Evolutionary conservation across 305 asterid genomes (phyloP).

Genomic region (Coffea humblotiana): DNA sequence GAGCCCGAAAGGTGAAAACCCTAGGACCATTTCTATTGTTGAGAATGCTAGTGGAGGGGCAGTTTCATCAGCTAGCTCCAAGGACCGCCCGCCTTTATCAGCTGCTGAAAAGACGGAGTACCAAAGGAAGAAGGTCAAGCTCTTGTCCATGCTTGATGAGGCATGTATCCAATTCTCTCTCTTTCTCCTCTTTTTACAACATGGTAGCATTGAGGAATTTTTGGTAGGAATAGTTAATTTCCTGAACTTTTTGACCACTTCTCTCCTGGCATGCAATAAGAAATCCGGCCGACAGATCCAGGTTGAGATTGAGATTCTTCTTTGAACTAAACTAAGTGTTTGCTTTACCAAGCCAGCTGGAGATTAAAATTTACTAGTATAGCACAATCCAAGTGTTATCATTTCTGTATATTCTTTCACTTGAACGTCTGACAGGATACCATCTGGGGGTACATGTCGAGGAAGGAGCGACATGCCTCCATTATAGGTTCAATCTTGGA

Average conservation of each 20-base stretch:
- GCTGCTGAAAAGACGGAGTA: conserved; percentile 53
- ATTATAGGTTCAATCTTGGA: conserved; percentile 39
- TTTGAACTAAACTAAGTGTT: background rate
- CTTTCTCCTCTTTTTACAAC: background rate
- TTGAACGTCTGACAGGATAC: conserved; percentile 28
- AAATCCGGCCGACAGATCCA: background rate
- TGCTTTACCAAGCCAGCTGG: background rate
- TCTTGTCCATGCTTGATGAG: conserved; percentile 81
- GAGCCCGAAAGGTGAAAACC: conserved; percentile 45
- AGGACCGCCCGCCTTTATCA: conserved; percentile 43
- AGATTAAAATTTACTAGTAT: conserved; percentile 2
- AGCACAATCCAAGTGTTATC: conserved; percentile 6
- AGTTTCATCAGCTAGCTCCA: conserved; percentile 23
- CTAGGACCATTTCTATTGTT: conserved; percentile 35
- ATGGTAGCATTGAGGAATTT: background rate
- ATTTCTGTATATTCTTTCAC: conserved; percentile 13
- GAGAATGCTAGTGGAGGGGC: conserved; percentile 15
- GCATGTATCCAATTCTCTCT: conserved; percentile 29
- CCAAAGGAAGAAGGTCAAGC: conserved; percentile 66
- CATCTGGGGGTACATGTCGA: conserved; percentile 67
- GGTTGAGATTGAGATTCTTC: background rate
- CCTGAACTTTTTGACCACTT: background rate
- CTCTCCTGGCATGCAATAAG: conserved; percentile 19
- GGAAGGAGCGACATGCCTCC: conserved; percentile 60
- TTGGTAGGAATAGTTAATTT: background rate